These are phyloP conservation scores for Candida hungchunana DNA, from an alignment of 805 yeast genomes.

Conservation along the genomic window DNA sequence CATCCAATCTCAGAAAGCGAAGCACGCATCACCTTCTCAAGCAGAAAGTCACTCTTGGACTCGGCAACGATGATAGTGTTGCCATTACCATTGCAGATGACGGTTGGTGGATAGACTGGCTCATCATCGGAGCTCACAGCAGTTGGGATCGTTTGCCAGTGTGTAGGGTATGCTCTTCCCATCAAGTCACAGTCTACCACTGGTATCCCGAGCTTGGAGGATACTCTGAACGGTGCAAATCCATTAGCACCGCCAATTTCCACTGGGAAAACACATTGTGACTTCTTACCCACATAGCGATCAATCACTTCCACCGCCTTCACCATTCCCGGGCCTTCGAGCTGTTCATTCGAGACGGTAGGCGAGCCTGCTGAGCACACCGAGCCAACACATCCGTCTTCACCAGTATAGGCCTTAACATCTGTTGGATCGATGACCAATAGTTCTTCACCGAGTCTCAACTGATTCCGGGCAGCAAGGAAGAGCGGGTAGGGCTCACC, in stretches of 20 bases:
- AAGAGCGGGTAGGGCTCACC: constrained; percentile 40
- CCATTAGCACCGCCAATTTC: constrained; percentile 45
- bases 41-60: constrained; percentile 28
- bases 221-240: constrained; percentile 23
- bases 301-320: constrained; percentile 26
- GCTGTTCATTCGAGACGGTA: constrained; percentile 23
- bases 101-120: constrained; percentile 24
- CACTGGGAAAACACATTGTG: constrained; percentile 34
- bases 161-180: constrained; percentile 47
- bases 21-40: constrained; percentile 37
- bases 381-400: constrained; percentile 27
- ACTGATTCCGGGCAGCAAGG: constrained; percentile 13
- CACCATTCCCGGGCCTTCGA: constrained; percentile 30
- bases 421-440: constrained; percentile 30
- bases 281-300: constrained; percentile 24
- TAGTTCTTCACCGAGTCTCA: constrained; percentile 32
- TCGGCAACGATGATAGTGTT: constrained; percentile 31
- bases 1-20: constrained; percentile 39
- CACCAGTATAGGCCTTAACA: constrained; percentile 2
- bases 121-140: constrained; percentile 17
- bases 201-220: constrained; percentile 23
- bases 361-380: constrained; percentile 26
- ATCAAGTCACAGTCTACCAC: constrained; percentile 37
- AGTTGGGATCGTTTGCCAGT: constrained; percentile 31
- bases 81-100: constrained; percentile 38